Percentiles rank a stretch among this genome's conserved stretches.
Evolutionary conservation across 23 red algal species (phyloP).

Genomic region (Porphyridium purpureum): DNA sequence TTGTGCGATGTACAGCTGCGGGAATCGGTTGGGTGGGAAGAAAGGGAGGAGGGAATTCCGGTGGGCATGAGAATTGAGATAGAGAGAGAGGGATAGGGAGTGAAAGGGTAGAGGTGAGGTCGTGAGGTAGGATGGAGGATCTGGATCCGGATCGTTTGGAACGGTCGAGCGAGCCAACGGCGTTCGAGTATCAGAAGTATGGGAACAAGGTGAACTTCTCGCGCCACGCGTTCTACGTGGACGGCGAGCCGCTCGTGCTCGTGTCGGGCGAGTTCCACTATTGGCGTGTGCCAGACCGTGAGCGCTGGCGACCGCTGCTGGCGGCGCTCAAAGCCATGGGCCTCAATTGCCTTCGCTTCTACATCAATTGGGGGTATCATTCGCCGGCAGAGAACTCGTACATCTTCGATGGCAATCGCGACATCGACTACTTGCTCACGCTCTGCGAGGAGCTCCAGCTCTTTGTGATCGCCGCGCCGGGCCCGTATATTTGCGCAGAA

Average conservation of each 20-base stretch:
- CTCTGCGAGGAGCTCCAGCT: constrained; percentile 61
- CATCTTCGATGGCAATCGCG: constrained; percentile 57
- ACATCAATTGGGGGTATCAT: constrained; percentile 86
- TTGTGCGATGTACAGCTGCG: too few relatives aligned
- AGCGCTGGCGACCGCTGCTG: constrained; percentile 45
- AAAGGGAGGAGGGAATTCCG: too few relatives aligned
- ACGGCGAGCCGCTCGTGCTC: constrained; percentile 34
- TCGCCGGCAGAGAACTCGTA: constrained; percentile 36
- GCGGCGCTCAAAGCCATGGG: constrained; percentile 24
- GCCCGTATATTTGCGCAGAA: constrained; percentile 88
- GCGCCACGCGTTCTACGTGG: constrained; percentile 13
- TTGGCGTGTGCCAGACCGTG: constrained; percentile 50
- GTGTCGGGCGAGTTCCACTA: constrained; percentile 84
- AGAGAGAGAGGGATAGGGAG: too few relatives aligned
- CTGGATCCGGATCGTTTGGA: too few relatives aligned
- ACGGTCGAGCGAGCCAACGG: constrained; percentile 52
- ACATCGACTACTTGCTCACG: constrained; percentile 37
- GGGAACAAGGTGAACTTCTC: constrained; percentile 29
- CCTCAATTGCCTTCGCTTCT: constrained; percentile 71
- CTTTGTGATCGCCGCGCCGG: constrained; percentile 68
- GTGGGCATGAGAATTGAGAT: too few relatives aligned
- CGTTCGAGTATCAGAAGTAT: constrained; percentile 21
- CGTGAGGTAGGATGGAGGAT: too few relatives aligned
- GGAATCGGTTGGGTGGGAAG: too few relatives aligned
- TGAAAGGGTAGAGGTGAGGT: too few relatives aligned